phyloP scores from a whole-genome alignment of 495 filamentous ascomycete species.

The Cudoniella acicularis region DNA sequence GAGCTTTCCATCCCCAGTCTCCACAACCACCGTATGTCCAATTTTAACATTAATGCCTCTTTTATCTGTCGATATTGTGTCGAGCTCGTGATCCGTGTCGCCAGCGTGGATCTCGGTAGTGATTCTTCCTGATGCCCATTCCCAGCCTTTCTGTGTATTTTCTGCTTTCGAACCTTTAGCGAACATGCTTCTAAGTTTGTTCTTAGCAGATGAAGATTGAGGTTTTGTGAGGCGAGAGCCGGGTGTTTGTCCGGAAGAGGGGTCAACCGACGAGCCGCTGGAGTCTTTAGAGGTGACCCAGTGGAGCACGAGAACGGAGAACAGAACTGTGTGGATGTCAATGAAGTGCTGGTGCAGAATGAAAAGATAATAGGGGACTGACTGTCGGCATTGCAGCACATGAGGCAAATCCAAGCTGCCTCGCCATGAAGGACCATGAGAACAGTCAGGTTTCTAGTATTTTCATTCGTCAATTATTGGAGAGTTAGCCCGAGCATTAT shows the following conservation, averaged over 20 bases:
- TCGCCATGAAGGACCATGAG: constrained; percentile 50
- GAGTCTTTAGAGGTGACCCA: constrained; percentile 47
- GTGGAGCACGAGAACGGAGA: constrained; percentile 47
- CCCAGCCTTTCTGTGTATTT: neutral
- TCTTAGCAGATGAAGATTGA: neutral
- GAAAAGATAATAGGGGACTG: constrained; percentile 26
- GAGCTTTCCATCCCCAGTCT: neutral
- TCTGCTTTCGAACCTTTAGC: neutral
- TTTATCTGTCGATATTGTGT: neutral
- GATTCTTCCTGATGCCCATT: neutral
- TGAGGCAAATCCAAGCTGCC: constrained; percentile 51
- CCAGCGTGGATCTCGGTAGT: neutral
- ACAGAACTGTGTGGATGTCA: constrained; percentile 32
- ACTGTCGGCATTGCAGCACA: constrained; percentile 50
- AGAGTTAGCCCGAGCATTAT: neutral
- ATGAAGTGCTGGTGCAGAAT: neutral
- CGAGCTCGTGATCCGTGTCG: neutral
- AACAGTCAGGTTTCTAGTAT: constrained; percentile 42
- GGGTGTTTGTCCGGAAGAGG: too few relatives aligned
- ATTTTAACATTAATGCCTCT: neutral
- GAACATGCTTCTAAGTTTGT: neutral
- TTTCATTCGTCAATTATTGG: neutral
- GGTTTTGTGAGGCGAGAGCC: neutral
- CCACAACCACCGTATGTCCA: neutral
- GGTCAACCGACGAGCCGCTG: too few relatives aligned